Percentiles rank a stretch among this genome's conserved stretches.
Evolutionary conservation across 1,139 yeast genomes (phyloP).

Genomic region (Magnusiomyces paraingens): DNA sequence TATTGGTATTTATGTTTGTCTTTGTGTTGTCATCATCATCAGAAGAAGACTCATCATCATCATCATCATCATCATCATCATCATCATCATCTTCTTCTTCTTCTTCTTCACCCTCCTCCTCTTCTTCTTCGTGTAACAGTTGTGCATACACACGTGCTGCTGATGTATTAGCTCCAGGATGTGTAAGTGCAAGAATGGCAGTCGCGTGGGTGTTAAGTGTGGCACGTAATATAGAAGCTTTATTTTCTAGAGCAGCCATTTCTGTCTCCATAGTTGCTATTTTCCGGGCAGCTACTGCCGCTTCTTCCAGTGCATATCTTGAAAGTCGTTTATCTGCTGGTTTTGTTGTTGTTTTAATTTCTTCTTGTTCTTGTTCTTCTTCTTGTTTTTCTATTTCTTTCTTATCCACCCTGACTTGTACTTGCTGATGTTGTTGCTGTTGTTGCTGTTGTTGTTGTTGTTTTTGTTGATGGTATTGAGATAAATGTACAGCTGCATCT

Average conservation of each 20-base stretch:
- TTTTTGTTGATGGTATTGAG: slow-evolving; percentile 15
- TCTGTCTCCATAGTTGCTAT: slow-evolving; percentile 24
- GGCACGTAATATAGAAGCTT: slow-evolving; percentile 22
- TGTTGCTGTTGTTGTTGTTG: too few relatives aligned
- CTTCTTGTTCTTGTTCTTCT: background rate
- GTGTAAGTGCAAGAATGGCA: slow-evolving; percentile 30
- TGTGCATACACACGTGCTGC: background rate
- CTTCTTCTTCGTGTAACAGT: too few relatives aligned
- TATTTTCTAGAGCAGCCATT: slow-evolving; percentile 19
- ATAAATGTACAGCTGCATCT: slow-evolving; percentile 32
- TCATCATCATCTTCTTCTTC: too few relatives aligned
- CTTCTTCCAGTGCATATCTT: slow-evolving; percentile 33
- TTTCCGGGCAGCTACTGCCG: slow-evolving; percentile 24
- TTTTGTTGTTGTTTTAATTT: background rate
- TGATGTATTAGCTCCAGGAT: slow-evolving; percentile 19
- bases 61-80: too few relatives aligned
- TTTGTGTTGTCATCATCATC: too few relatives aligned
- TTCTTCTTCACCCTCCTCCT: too few relatives aligned
- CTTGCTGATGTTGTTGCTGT: too few relatives aligned
- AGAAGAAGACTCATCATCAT: too few relatives aligned
- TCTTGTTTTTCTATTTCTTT: too few relatives aligned
- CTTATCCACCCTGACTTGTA: too few relatives aligned
- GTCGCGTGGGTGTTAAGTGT: slow-evolving; percentile 29
- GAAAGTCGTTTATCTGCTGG: slow-evolving; percentile 22
- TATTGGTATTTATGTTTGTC: too few relatives aligned